Evolutionary conservation across 495 filamentous ascomycete species (phyloP), one percentile per base, ranked within the genome.

Genomic region (Penicillium diatomitis): DNA sequence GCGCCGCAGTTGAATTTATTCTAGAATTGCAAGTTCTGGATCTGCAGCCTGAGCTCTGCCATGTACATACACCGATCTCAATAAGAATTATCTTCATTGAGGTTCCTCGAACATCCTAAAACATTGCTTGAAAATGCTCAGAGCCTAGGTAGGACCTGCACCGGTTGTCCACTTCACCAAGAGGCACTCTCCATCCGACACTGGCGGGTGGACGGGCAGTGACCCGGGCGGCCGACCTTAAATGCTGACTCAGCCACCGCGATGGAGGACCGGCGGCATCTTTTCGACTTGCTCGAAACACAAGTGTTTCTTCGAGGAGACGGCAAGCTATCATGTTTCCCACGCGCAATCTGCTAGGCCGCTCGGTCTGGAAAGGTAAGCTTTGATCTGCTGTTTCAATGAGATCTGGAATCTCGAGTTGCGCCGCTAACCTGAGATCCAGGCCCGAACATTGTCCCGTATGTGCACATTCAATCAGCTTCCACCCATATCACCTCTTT

Each of bases 321-420:
- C 44, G 31, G 43, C 54, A 61, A 32, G 42, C 30, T 63, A 72
- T 60, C 53, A 87, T 86, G 83, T 69, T 77, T 64, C 69, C 77
- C 33, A 84, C 82, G 41, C 70, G 76, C 46, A 74, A 70, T 50
- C 77, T 86, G 4, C 63, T 78, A 27, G 72, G 69, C 55, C 79
- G 84, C n/a, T 87, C 84, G 39, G 80, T 85, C 46, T 87, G 84
- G 84, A 87, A 87, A 74, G 84, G 83, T 85, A 66, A 48, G 64
- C 38, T 28, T 4, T 0, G 20, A 20, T 20, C 20, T 20, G 20
- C 20, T 29, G 8, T 28, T 2, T 5, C 8, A 10, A 0, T 32
- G 5, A 1, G 20, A 20, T 20, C 20, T 20, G 20, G 20, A 20
- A 20, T 20, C 20, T 20, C 20, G 37, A 12, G 44, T 20, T 6